These are phyloP conservation scores for Macrophomina phaseolina DNA, from an alignment of 2,329 filamentous ascomycete species.

Conservation along the genomic window DNA sequence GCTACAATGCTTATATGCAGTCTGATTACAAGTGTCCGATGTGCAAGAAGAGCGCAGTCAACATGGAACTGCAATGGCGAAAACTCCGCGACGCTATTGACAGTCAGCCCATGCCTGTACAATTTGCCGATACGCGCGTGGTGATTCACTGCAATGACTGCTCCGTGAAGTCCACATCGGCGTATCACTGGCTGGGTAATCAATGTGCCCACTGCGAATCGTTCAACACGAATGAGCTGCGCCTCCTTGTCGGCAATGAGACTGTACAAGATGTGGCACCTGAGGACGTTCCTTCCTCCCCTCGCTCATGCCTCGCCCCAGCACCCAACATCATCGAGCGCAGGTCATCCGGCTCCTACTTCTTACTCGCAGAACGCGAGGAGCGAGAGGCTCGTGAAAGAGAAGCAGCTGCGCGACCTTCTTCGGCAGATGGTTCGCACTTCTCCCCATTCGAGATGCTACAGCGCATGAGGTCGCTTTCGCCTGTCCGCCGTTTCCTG, in stretches of 20 bases:
- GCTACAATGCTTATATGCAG: constrained; percentile 86
- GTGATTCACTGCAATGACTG: constrained; percentile 95
- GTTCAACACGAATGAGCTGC: constrained; percentile 59
- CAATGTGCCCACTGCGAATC: constrained; percentile 73
- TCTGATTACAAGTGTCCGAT: constrained; percentile 95
- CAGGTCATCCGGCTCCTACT: constrained; percentile 30
- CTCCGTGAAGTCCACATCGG: constrained; percentile 81
- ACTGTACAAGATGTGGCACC: constrained; percentile 35
- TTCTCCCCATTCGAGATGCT: constrained; percentile 55
- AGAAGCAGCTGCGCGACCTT: constrained; percentile 14
- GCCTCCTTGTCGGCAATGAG: constrained; percentile 48
- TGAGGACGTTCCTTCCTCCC: constrained; percentile 9
- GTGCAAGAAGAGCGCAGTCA: constrained; percentile 94
- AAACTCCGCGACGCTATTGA: constrained; percentile 88
- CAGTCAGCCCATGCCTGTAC: constrained; percentile 86
- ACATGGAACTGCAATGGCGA: constrained; percentile 95
- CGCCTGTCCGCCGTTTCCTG: constrained; percentile 54
- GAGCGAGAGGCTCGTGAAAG: constrained; percentile 33
- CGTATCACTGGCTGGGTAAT: constrained; percentile 92
- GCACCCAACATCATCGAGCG: constrained; percentile 3
- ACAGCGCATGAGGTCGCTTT: constrained; percentile 51
- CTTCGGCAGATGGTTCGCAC: constrained; percentile 40
- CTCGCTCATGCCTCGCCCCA: background rate
- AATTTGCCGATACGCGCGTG: constrained; percentile 79
- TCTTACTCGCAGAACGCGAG: constrained; percentile 26